Percentiles rank a stretch among this genome's conserved stretches.
phyloP scores from a whole-genome alignment of 176 grass and related monocot species.

The Poa annua region DNA sequence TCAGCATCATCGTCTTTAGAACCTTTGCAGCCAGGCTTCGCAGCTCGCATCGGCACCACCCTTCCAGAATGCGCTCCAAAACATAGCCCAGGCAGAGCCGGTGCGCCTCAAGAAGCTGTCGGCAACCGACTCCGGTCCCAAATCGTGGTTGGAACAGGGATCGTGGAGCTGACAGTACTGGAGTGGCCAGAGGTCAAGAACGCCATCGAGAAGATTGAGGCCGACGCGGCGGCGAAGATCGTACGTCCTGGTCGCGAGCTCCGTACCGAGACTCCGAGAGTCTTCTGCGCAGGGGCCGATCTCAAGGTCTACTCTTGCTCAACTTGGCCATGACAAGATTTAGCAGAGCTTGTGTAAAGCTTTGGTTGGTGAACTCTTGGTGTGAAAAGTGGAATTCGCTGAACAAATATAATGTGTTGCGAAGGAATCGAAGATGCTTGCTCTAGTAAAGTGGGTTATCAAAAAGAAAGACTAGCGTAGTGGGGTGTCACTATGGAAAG shows the following conservation, averaged over 20 bases:
- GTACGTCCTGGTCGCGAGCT: slow-evolving; percentile 84
- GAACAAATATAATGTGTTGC: not conserved
- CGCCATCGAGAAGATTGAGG: slow-evolving; percentile 64
- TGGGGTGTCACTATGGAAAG: not conserved
- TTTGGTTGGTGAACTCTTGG: not conserved
- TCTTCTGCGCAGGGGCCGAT: slow-evolving; percentile 83
- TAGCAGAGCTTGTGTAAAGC: not conserved
- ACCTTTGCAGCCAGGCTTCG: not conserved
- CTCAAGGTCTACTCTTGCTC: slow-evolving; percentile 66
- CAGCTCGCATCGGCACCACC: not conserved
- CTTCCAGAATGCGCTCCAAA: slow-evolving; percentile 44
- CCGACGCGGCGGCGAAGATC: slow-evolving; percentile 61
- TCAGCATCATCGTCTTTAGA: not conserved
- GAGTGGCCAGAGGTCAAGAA: slow-evolving; percentile 76
- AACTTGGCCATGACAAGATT: not conserved
- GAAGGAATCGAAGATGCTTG: not conserved
- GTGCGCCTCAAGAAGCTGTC: slow-evolving; percentile 59
- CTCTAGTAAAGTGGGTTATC: not conserved
- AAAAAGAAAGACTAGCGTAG: slow-evolving; percentile 1
- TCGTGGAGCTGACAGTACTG: slow-evolving; percentile 69
- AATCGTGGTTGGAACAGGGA: slow-evolving; percentile 47
- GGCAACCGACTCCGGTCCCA: slow-evolving; percentile 48
- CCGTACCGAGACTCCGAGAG: slow-evolving; percentile 61
- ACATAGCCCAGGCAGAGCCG: slow-evolving; percentile 49
- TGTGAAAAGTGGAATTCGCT: not conserved